Evolutionary conservation across 257 asterid genomes (phyloP).

Genomic region (Nicotiana knightiana): DNA sequence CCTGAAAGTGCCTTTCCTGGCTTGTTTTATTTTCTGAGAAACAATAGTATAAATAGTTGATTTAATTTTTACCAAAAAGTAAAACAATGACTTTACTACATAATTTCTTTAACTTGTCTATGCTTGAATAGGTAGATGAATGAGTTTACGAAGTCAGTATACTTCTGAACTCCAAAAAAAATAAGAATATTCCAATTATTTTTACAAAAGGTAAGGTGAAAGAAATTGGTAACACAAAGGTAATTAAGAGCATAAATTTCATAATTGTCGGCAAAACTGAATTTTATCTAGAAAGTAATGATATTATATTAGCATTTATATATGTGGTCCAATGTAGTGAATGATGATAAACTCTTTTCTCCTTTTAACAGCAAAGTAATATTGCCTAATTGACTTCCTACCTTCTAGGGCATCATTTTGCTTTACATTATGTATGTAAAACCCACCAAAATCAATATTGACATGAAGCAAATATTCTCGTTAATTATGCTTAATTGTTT

Average conservation of each 20-base stretch:
- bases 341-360: neutral
- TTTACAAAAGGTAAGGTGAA: neutral
- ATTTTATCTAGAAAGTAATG: neutral
- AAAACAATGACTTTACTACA: no score
- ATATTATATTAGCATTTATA: neutral
- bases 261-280: neutral
- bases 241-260: neutral
- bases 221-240: neutral
- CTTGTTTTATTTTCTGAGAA: no score
- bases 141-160: no score
- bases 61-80: no score
- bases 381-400: neutral
- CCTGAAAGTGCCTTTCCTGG: no score
- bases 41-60: no score
- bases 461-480: neutral
- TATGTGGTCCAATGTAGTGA: neutral
- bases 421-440: neutral
- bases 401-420: conserved; percentile 2
- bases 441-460: neutral
- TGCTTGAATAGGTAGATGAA: no score
- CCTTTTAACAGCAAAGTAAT: neutral
- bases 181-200: no score
- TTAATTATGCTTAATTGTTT: neutral
- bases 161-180: no score
- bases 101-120: no score